phyloP scores from a whole-genome alignment of 2,329 filamentous ascomycete species.

The Ophiostoma novo-ulmi region DNA sequence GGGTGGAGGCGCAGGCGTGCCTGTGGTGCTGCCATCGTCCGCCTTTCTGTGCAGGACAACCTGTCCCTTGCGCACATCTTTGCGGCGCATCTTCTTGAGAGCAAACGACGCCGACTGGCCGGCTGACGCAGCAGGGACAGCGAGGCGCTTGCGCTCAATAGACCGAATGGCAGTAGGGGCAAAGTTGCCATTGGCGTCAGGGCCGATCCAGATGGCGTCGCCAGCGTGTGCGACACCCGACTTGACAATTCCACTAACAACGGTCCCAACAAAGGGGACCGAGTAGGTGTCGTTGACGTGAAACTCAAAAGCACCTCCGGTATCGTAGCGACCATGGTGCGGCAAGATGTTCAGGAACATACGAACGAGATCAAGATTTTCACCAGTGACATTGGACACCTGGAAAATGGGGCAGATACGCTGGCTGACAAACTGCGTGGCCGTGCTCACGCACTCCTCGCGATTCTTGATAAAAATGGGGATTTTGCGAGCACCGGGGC shows the following conservation, averaged over 20 bases:
- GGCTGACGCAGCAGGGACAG: slow-evolving; percentile 79
- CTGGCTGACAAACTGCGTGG: slow-evolving; percentile 90
- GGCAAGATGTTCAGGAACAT: slow-evolving; percentile 93
- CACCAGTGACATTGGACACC: slow-evolving; percentile 93
- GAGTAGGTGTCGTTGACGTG: slow-evolving; percentile 97
- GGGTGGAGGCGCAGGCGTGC: slow-evolving; percentile 36
- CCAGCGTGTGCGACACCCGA: slow-evolving; percentile 81
- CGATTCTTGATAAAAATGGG: slow-evolving; percentile 90
- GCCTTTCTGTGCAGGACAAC: slow-evolving; percentile 85
- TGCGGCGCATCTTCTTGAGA: slow-evolving; percentile 76
- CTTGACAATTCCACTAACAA: slow-evolving; percentile 91
- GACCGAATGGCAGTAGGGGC: slow-evolving; percentile 79
- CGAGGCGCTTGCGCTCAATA: slow-evolving; percentile 90
- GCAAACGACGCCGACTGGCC: slow-evolving; percentile 93
- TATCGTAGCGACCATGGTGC: slow-evolving; percentile 88
- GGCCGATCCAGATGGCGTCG: slow-evolving; percentile 84
- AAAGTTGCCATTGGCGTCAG: slow-evolving; percentile 87
- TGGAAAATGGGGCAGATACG: slow-evolving; percentile 97
- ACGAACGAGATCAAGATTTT: slow-evolving; percentile 83
- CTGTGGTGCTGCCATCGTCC: slow-evolving; percentile 41
- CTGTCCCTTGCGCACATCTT: slow-evolving; percentile 96
- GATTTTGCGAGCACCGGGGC: slow-evolving; percentile 87
- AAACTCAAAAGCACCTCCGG: slow-evolving; percentile 85
- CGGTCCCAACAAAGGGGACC: slow-evolving; percentile 92
- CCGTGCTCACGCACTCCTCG: slow-evolving; percentile 90